Conservation (phyloP, 2,329 filamentous ascomycete species). For the Pestalotiopsis sp. region DNA sequence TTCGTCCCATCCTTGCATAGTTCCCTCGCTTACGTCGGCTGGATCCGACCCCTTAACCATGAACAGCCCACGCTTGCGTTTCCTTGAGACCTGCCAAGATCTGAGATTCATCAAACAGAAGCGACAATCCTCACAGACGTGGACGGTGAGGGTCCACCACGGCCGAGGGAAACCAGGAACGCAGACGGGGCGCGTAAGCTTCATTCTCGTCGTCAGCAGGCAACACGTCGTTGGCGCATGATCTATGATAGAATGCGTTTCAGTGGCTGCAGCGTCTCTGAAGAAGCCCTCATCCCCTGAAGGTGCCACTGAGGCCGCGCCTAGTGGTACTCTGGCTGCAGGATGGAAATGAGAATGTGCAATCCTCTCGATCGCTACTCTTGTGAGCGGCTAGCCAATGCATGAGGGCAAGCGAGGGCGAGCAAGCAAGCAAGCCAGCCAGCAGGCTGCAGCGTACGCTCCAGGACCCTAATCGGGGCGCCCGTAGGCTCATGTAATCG, state of each 20-base stretch:
- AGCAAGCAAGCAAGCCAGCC: not conserved
- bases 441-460: not conserved
- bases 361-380: not conserved
- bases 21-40: conserved; percentile 2
- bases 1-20: not conserved
- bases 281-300: not conserved
- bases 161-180: not conserved
- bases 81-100: conserved; percentile 5
- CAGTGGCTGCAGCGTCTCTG: not conserved
- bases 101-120: not conserved
- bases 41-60: conserved; percentile 4
- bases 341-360: not conserved
- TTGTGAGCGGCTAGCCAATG: not conserved
- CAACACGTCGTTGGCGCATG: not conserved
- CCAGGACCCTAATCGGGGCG: not conserved
- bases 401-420: not conserved
- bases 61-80: conserved; percentile 1
- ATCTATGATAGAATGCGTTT: not conserved
- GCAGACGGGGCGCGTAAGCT: not conserved
- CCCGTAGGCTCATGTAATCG: not conserved
- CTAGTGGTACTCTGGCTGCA: not conserved
- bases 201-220: not conserved
- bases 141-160: not conserved
- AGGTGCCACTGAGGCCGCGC: no score
- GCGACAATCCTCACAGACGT: not conserved